Percentiles rank a stretch among this genome's conserved stretches.
These are phyloP conservation scores for Lachnellula subtilissima DNA, from an alignment of 2,329 filamentous ascomycete species.

Conservation along the genomic window DNA sequence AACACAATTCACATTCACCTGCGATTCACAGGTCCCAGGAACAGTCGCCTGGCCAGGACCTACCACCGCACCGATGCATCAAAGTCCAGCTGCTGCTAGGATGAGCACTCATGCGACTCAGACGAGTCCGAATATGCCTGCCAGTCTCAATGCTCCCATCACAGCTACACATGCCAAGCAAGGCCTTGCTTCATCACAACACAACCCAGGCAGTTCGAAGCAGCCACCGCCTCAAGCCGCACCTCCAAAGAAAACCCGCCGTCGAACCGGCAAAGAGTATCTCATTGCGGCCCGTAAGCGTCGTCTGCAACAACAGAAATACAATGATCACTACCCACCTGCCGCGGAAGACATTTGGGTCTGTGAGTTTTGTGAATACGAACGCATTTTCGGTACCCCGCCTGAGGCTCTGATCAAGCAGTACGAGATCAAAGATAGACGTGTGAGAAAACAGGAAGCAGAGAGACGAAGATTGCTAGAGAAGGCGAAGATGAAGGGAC, in stretches of 20 bases:
- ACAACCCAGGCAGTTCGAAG: conserved; percentile 38
- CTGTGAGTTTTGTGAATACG: conserved; percentile 97
- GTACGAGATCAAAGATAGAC: conserved; percentile 92
- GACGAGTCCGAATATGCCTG: conserved; percentile 28
- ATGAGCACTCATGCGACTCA: conserved; percentile 32
- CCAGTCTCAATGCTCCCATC: conserved; percentile 7
- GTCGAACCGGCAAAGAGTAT: conserved; percentile 66
- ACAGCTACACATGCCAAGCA: conserved; percentile 24
- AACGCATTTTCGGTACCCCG: conserved; percentile 85
- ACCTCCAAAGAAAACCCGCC: conserved; percentile 57
- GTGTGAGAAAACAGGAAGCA: conserved; percentile 76
- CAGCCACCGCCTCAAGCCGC: conserved; percentile 29
- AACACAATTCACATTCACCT: conserved; percentile 94
- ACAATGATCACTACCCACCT: conserved; percentile 71
- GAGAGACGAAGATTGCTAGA: conserved; percentile 81
- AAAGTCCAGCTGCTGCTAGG: conserved; percentile 19
- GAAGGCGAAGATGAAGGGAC: conserved; percentile 89
- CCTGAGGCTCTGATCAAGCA: conserved; percentile 80
- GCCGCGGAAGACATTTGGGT: conserved; percentile 77
- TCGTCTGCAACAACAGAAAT: conserved; percentile 69
- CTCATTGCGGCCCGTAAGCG: conserved; percentile 71
- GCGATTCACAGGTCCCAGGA: conserved; percentile 81
- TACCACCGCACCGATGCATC: conserved; percentile 18
- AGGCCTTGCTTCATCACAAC: conserved; percentile 27
- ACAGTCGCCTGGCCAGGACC: conserved; percentile 68